Conservation (phyloP, 768 basidiomycete species). For the Termitomyces heimii region DNA sequence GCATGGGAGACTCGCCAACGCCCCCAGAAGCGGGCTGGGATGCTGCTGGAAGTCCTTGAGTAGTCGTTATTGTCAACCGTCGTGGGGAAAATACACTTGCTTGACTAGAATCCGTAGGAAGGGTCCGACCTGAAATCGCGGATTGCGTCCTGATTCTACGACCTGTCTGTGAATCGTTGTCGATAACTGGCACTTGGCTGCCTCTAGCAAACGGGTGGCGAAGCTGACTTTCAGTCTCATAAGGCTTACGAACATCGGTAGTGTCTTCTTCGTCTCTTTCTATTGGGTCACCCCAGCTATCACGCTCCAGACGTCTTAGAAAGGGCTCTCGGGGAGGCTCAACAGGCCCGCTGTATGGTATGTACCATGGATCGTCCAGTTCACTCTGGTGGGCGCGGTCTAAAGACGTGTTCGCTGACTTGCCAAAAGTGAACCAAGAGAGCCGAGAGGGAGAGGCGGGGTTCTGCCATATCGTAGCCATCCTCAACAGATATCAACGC, state of each 20-base stretch:
- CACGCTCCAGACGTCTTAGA: constrained; percentile 24
- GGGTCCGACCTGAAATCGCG: constrained; percentile 33
- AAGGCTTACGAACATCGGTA: constrained; percentile 23
- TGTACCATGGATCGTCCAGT: constrained; percentile 49
- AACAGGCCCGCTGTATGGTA: constrained; percentile 60
- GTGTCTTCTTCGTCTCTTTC: constrained; percentile 22
- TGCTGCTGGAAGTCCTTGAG: constrained; percentile 24
- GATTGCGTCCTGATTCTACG: constrained; percentile 32
- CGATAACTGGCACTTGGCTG: not conserved
- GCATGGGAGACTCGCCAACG: constrained; percentile 58
- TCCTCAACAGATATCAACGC: not conserved
- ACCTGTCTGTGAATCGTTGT: constrained; percentile 16
- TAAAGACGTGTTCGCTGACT: constrained; percentile 7
- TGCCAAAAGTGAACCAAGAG: constrained; percentile 14
- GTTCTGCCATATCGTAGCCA: not conserved
- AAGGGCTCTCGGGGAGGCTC: constrained; percentile 33
- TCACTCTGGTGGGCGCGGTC: constrained; percentile 5
- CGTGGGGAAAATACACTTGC: constrained; percentile 22
- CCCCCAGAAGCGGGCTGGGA: constrained; percentile 45
- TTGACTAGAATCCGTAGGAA: constrained; percentile 32
- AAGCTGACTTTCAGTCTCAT: constrained; percentile 11
- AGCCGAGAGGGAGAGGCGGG: constrained; percentile 10
- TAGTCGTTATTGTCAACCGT: constrained; percentile 30
- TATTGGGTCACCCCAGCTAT: constrained; percentile 38
- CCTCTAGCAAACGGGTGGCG: not conserved